Percentiles rank a stretch among this genome's conserved stretches.
These are phyloP conservation scores for Mycena amicta DNA, from an alignment of 768 basidiomycete genomes.

Conservation along the genomic window DNA sequence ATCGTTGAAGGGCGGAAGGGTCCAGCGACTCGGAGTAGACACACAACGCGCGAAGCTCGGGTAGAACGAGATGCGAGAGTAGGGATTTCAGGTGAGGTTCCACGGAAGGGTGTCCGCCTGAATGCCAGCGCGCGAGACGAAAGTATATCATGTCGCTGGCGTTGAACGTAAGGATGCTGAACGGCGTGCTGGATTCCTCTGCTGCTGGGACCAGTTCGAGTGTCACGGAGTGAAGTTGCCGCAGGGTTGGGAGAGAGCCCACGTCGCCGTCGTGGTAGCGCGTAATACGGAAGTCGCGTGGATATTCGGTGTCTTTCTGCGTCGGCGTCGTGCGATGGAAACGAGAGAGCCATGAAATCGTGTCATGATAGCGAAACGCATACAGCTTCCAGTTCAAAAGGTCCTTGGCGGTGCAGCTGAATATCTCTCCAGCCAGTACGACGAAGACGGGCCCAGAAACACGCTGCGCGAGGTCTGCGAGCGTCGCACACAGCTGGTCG, in stretches of 20 bases:
- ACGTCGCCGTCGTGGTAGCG: neutral
- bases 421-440: neutral
- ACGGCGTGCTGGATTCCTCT: neutral
- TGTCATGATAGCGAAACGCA: neutral
- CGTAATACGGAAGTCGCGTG: neutral
- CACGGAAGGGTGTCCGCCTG: neutral
- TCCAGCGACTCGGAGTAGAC: neutral
- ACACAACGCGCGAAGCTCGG: neutral
- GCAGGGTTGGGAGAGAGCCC: neutral
- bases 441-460: neutral
- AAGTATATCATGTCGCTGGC: neutral
- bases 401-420: neutral
- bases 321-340: neutral
- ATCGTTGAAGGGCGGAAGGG: neutral
- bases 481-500: neutral
- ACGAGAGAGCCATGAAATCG: neutral
- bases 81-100: neutral
- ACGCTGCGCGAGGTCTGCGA: neutral
- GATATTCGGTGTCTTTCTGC: neutral
- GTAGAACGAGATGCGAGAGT: neutral
- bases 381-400: neutral
- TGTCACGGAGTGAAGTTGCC: neutral
- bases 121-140: neutral
- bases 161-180: neutral
- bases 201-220: neutral